phyloP scores from a whole-genome alignment of 2,329 filamentous ascomycete genomes.

The Tolypocladium ophioglossoides region DNA sequence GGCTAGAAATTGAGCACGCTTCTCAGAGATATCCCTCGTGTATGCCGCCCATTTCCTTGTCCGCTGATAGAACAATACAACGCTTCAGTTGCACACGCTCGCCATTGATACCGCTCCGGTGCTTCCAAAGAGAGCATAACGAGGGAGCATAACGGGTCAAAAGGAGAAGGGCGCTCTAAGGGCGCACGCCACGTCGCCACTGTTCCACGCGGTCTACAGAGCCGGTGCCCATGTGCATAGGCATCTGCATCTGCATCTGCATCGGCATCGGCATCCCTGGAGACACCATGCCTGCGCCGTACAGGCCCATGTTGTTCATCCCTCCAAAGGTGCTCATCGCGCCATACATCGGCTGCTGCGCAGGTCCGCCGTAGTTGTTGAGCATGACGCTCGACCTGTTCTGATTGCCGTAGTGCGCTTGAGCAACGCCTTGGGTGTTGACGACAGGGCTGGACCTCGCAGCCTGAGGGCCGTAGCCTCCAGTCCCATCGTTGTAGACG shows the following conservation, averaged over 20 bases:
- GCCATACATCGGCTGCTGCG: conserved; percentile 13
- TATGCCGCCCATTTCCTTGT: not conserved
- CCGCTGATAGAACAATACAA: not conserved
- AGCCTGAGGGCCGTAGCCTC: conserved; percentile 21
- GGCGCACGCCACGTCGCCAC: conserved; percentile 31
- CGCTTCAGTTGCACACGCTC: not conserved
- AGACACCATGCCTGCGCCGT: conserved; percentile 17
- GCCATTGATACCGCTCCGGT: not conserved
- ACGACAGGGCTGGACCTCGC: conserved; percentile 16
- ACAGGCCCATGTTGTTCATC: conserved; percentile 13
- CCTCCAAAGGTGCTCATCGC: conserved; percentile 11
- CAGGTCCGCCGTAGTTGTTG: conserved; percentile 16
- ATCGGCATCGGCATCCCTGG: conserved; percentile 15
- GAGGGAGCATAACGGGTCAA: not conserved
- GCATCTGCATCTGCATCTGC: conserved; percentile 6
- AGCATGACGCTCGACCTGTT: conserved; percentile 17
- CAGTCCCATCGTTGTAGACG: conserved; percentile 42
- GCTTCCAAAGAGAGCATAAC: too few species aligned
- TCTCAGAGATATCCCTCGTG: not conserved
- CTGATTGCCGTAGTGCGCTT: conserved; percentile 10
- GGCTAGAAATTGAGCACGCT: not conserved
- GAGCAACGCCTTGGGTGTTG: conserved; percentile 14
- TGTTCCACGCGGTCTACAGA: conserved; percentile 28
- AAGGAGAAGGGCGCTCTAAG: conserved; percentile 8
- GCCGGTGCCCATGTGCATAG: conserved; percentile 13